A percentile compares a stretch with the other conserved stretches of the same genome.
These are phyloP conservation scores for Sporothrix brunneoviolacea DNA, from an alignment of 2,329 filamentous ascomycete species.

Conservation along the genomic window DNA sequence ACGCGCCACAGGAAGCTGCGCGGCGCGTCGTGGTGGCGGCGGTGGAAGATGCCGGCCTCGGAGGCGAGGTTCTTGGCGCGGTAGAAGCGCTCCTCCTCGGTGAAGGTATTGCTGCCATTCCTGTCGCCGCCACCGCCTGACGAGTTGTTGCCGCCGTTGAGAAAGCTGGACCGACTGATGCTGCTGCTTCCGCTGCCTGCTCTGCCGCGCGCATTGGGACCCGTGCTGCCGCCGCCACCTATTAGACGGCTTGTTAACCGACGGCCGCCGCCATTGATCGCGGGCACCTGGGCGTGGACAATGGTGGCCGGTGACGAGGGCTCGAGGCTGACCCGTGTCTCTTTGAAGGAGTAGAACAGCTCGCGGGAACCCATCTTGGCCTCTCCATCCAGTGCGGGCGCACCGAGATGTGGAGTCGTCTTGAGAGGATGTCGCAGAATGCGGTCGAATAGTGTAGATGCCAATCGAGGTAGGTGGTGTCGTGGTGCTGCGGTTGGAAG, in stretches of 20 bases:
- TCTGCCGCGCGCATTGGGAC: constrained; percentile 36
- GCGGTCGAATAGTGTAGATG: too few relatives aligned
- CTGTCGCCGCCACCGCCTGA: constrained; percentile 30
- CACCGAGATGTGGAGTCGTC: background rate
- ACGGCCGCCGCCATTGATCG: constrained; percentile 30
- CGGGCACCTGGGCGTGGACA: constrained; percentile 63
- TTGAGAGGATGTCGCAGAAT: background rate
- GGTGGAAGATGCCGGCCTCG: constrained; percentile 78
- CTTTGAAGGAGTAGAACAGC: constrained; percentile 69
- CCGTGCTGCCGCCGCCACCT: constrained; percentile 22
- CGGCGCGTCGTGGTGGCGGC: constrained; percentile 67
- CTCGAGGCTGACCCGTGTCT: constrained; percentile 79
- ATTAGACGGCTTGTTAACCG: constrained; percentile 12
- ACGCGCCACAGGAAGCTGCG: constrained; percentile 88
- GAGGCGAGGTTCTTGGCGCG: constrained; percentile 66
- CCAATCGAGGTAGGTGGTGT: background rate
- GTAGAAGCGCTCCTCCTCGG: constrained; percentile 66
- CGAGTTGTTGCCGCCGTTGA: background rate
- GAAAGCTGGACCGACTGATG: too few relatives aligned
- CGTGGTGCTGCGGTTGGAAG: background rate
- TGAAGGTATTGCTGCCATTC: constrained; percentile 34
- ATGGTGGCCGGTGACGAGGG: constrained; percentile 61
- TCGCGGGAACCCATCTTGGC: constrained; percentile 57
- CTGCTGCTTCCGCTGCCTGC: too few relatives aligned
- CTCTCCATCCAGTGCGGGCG: constrained; percentile 47